Conservation (phyloP, 345 rosid genomes). For the Hevea brasiliensis region DNA sequence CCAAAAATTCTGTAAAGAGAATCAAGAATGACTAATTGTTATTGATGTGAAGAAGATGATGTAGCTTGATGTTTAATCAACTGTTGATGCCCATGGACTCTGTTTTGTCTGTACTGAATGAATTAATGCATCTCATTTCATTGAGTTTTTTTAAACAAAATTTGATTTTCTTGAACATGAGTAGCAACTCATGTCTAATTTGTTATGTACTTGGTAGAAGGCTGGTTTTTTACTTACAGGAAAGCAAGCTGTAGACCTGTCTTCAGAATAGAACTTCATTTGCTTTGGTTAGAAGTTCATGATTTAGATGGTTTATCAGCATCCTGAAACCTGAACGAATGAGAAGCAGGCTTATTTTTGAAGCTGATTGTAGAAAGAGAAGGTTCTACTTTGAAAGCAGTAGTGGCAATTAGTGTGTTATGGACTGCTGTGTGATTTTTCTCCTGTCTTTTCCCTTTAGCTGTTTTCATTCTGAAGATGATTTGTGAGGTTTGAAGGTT, state of each 20-base stretch:
- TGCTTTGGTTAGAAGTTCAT: neutral
- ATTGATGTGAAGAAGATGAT: conserved; percentile 20
- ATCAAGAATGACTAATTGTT: conserved; percentile 25
- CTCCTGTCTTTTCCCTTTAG: too few relatives aligned
- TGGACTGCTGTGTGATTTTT: too few relatives aligned
- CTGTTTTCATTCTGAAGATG: too few relatives aligned
- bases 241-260: neutral
- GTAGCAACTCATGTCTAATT: neutral
- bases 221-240: neutral
- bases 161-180: conserved; percentile 12
- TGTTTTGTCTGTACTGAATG: conserved; percentile 8
- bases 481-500: too few relatives aligned
- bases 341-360: too few relatives aligned
- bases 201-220: neutral
- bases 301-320: neutral
- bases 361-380: too few relatives aligned
- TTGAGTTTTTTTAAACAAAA: neutral
- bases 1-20: conserved; percentile 14
- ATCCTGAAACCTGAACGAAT: too few relatives aligned
- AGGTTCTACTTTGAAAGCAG: too few relatives aligned
- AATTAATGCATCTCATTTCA: neutral
- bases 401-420: too few relatives aligned
- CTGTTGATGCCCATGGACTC: neutral
- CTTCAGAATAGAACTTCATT: neutral
- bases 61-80: conserved; percentile 20